These are phyloP conservation scores for Cairneyella variabilis DNA, from an alignment of 495 filamentous ascomycete species.

Conservation along the genomic window DNA sequence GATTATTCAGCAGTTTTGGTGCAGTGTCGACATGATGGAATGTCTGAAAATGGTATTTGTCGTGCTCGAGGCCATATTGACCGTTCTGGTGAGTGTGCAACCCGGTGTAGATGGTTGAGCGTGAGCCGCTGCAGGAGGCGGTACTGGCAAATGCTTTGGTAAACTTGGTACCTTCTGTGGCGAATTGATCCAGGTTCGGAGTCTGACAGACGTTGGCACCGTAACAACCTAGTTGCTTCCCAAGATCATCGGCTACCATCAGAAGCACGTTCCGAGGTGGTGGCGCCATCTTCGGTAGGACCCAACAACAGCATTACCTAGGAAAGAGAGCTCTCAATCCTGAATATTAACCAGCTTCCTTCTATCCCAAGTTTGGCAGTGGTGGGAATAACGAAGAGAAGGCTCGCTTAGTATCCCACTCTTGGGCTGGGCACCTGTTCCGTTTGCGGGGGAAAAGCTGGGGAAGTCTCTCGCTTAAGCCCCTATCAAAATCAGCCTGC, in stretches of 20 bases:
- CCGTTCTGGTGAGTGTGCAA: slow-evolving; percentile 45
- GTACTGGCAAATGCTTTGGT: slow-evolving; percentile 40
- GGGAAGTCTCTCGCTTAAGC: too few species aligned
- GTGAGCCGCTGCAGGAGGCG: slow-evolving; percentile 41
- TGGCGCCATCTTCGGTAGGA: too few species aligned
- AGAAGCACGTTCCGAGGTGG: slow-evolving; percentile 42
- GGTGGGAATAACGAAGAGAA: too few species aligned
- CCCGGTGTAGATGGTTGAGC: slow-evolving; percentile 42
- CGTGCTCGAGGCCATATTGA: slow-evolving; percentile 37
- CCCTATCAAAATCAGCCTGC: too few species aligned
- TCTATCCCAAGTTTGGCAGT: too few species aligned
- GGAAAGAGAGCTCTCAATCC: too few species aligned
- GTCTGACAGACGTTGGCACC: slow-evolving; percentile 31
- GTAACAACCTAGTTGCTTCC: slow-evolving; percentile 36
- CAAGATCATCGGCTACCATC: slow-evolving; percentile 42
- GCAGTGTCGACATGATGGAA: slow-evolving; percentile 38
- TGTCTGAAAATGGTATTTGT: slow-evolving; percentile 37
- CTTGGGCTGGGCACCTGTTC: too few species aligned
- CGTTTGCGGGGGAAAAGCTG: too few species aligned
- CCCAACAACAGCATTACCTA: too few species aligned
- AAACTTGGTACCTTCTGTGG: slow-evolving; percentile 32
- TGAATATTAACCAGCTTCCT: too few species aligned
- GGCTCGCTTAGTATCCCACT: too few species aligned
- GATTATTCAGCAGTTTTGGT: slow-evolving; percentile 32
- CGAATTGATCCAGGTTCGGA: slow-evolving; percentile 37